Conservation (phyloP, 805 yeast genomes). For the Cyberlindnera mycetangii region DNA sequence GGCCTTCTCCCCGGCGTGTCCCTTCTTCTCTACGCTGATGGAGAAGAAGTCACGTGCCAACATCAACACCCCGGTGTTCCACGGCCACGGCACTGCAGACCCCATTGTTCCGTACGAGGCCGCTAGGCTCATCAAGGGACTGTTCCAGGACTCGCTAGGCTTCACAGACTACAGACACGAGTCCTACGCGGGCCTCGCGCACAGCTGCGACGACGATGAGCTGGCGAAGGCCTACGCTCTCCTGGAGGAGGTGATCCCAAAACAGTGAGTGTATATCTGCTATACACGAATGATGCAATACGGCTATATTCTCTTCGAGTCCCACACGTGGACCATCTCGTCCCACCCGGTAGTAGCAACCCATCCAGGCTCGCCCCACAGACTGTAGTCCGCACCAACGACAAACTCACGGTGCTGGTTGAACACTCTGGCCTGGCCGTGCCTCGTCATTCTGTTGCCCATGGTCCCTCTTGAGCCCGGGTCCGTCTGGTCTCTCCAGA, state of each 20-base stretch:
- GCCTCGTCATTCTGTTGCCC: constrained; percentile 41
- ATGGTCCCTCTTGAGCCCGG: constrained; percentile 51
- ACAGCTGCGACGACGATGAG: constrained; percentile 67
- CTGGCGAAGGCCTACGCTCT: constrained; percentile 50
- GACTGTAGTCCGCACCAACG: constrained; percentile 89
- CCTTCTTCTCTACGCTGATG: constrained; percentile 23
- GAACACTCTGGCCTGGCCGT: constrained; percentile 56
- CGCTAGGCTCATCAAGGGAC: constrained; percentile 39
- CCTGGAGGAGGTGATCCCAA: constrained; percentile 32
- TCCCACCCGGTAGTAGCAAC: constrained; percentile 96
- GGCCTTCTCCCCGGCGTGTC: constrained; percentile 72
- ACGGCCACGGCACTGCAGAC: constrained; percentile 85
- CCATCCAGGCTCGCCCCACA: constrained; percentile 98
- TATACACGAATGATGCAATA: neutral
- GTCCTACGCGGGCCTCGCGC: constrained; percentile 62
- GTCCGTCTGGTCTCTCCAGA: constrained; percentile 77
- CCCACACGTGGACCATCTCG: constrained; percentile 91
- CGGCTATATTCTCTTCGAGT: constrained; percentile 45
- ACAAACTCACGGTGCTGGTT: constrained; percentile 82
- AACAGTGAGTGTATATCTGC: no score
- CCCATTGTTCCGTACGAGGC: constrained; percentile 47
- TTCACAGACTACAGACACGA: constrained; percentile 46
- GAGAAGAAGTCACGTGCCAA: constrained; percentile 39
- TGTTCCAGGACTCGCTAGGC: constrained; percentile 45
- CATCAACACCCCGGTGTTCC: constrained; percentile 69